These are phyloP conservation scores for Prunus padus DNA, from an alignment of 306 rosid genomes.

Conservation along the genomic window DNA sequence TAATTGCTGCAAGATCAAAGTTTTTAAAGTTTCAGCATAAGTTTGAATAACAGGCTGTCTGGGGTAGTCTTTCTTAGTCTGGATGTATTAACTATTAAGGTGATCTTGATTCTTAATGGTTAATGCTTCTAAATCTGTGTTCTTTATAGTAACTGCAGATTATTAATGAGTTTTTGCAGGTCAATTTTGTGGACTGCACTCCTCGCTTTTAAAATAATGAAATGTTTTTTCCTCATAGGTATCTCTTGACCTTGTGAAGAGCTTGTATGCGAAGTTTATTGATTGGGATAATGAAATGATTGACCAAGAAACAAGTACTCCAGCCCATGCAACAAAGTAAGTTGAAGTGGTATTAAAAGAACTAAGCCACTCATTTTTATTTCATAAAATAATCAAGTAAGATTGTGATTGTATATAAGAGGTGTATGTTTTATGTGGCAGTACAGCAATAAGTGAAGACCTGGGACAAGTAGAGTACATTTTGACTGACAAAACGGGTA, in stretches of 20 bases:
- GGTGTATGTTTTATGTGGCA: slow-evolving; percentile 70
- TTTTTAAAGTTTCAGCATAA: not conserved
- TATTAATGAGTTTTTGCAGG: not conserved
- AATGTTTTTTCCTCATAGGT: slow-evolving; percentile 57
- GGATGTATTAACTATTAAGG: not conserved
- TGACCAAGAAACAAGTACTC: slow-evolving; percentile 77
- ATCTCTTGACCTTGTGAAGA: slow-evolving; percentile 93
- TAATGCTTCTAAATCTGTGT: not conserved
- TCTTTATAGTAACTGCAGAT: not conserved
- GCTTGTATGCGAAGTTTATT: slow-evolving; percentile 94
- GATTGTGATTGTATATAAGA: slow-evolving; percentile 34
- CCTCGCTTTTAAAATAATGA: slow-evolving; percentile 26
- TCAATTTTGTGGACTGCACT: not conserved
- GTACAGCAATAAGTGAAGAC: slow-evolving; percentile 99
- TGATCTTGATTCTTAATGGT: not conserved
- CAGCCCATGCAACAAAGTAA: slow-evolving; percentile 96
- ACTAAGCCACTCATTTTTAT: slow-evolving; percentile 17
- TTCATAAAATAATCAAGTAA: slow-evolving; percentile 14
- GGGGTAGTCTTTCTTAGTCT: not conserved
- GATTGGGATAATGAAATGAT: slow-evolving; percentile 93
- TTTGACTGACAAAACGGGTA: slow-evolving; percentile 98
- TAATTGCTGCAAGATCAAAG: not conserved
- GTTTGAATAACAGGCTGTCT: not conserved
- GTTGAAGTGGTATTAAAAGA: slow-evolving; percentile 36
- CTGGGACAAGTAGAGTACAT: slow-evolving; percentile 99